These are phyloP conservation scores for Alternaria alternata DNA, from an alignment of 2,329 filamentous ascomycete genomes.

Conservation along the genomic window DNA sequence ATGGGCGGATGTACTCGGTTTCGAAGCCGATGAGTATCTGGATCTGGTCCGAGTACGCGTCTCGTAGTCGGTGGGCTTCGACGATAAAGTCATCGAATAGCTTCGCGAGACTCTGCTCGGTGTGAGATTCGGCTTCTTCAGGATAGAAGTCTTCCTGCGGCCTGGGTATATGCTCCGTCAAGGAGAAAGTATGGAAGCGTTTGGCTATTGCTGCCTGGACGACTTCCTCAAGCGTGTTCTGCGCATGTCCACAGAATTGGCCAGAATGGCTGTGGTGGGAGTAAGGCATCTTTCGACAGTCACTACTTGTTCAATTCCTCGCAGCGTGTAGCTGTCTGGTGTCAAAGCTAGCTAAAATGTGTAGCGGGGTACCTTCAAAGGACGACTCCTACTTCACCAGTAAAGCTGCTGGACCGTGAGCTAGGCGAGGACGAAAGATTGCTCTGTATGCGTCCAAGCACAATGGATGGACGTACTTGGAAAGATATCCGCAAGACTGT, in stretches of 20 bases:
- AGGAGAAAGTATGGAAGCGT: slow-evolving; percentile 81
- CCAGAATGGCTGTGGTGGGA: slow-evolving; percentile 98
- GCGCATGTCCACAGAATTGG: slow-evolving; percentile 91
- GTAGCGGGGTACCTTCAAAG: neutral
- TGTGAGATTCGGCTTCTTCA: slow-evolving; percentile 71
- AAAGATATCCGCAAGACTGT: neutral
- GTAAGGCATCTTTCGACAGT: slow-evolving; percentile 76
- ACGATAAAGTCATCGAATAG: slow-evolving; percentile 75
- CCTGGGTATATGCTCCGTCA: slow-evolving; percentile 96
- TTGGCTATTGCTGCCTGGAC: slow-evolving; percentile 78
- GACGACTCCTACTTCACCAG: neutral
- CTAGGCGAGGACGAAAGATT: neutral
- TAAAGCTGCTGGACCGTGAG: neutral
- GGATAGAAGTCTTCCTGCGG: slow-evolving; percentile 84
- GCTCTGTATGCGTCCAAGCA: neutral
- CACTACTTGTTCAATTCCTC: neutral
- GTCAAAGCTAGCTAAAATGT: neutral
- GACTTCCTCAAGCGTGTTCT: slow-evolving; percentile 83
- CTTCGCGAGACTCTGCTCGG: slow-evolving; percentile 42
- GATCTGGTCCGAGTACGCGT: slow-evolving; percentile 74
- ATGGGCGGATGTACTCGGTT: slow-evolving; percentile 85
- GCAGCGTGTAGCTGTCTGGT: neutral
- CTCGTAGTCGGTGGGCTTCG: slow-evolving; percentile 77
- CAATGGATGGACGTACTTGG: neutral
- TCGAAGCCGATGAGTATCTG: slow-evolving; percentile 90